Conservation (phyloP, 1,284 basidiomycete genomes). For the Ustilago lituana region DNA sequence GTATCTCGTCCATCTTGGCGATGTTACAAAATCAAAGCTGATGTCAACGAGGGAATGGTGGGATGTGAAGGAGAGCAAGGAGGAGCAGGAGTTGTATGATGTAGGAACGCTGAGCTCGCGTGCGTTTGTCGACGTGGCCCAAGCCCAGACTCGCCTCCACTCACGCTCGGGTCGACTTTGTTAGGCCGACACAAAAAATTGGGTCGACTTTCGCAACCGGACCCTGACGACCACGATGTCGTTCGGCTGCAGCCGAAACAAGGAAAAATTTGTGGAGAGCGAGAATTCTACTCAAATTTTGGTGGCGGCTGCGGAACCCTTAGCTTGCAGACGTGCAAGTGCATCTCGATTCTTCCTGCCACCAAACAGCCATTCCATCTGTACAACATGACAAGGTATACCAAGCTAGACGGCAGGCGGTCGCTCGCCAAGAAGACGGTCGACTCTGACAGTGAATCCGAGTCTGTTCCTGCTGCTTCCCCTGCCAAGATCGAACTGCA, state of each 20-base stretch:
- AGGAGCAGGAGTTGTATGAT: neutral
- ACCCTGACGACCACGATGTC: slow-evolving; percentile 25
- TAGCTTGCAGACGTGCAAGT: neutral
- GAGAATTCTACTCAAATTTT: slow-evolving; percentile 1
- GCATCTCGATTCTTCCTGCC: neutral
- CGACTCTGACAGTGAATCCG: slow-evolving; percentile 37
- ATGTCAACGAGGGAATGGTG: neutral
- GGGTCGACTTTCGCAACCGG: neutral
- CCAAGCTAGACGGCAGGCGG: slow-evolving; percentile 53
- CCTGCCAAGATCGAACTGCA: slow-evolving; percentile 13
- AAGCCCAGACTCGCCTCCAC: slow-evolving; percentile 30
- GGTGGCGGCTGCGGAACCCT: neutral
- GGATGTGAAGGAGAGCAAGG: neutral
- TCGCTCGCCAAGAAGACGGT: slow-evolving; percentile 44
- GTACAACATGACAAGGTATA: slow-evolving; percentile 54
- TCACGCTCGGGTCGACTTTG: too few relatives aligned
- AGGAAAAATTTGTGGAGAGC: slow-evolving; percentile 21
- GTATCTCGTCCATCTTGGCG: slow-evolving; percentile 45
- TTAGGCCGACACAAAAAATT: slow-evolving; percentile 8
- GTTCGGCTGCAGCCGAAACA: slow-evolving; percentile 1
- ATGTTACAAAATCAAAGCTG: too few relatives aligned
- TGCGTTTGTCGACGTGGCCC: slow-evolving; percentile 30
- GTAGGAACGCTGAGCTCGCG: neutral
- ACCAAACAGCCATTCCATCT: neutral
- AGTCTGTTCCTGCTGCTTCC: slow-evolving; percentile 9